phyloP scores from a whole-genome alignment of 805 yeast genomes.

The Metschnikowia aberdeeniae region DNA sequence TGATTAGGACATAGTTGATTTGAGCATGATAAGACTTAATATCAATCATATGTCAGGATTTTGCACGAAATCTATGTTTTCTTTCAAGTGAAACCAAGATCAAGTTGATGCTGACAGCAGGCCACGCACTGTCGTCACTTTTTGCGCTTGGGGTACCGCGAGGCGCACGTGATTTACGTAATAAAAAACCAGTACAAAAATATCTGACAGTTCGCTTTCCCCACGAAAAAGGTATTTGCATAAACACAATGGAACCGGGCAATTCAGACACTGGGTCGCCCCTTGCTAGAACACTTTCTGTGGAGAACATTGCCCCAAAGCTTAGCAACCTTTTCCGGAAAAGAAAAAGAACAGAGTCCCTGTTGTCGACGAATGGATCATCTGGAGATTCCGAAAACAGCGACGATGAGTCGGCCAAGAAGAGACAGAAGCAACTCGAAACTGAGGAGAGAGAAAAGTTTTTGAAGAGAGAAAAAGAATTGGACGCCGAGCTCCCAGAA shows the following conservation, averaged over 20 bases:
- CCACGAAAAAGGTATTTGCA: neutral
- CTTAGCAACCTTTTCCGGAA: constrained; percentile 26
- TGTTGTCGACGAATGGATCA: constrained; percentile 6
- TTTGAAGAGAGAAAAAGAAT: constrained; percentile 50
- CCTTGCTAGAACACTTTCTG: constrained; percentile 35
- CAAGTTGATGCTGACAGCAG: too few relatives aligned
- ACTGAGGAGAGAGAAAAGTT: constrained; percentile 27
- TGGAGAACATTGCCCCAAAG: constrained; percentile 38
- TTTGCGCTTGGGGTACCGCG: constrained; percentile 3
- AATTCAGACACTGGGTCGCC: constrained; percentile 11
- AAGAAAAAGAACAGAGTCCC: constrained; percentile 17
- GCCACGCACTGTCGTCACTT: neutral
- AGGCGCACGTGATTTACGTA: constrained; percentile 5
- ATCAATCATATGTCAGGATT: too few relatives aligned
- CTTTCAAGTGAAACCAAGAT: too few relatives aligned
- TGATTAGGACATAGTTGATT: too few relatives aligned
- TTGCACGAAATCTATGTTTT: too few relatives aligned
- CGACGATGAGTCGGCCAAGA: constrained; percentile 9
- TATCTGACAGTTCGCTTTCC: neutral
- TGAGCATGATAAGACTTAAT: too few relatives aligned
- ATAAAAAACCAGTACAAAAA: constrained; percentile 5
- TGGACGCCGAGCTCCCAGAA: constrained; percentile 63
- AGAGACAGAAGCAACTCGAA: constrained; percentile 23
- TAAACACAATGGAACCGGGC: constrained; percentile 7
- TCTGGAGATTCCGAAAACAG: constrained; percentile 11